Percentiles rank a stretch among this genome's conserved stretches.
phyloP scores from a whole-genome alignment of 805 yeast species.

The Metschnikowia drakensbergensis region DNA sequence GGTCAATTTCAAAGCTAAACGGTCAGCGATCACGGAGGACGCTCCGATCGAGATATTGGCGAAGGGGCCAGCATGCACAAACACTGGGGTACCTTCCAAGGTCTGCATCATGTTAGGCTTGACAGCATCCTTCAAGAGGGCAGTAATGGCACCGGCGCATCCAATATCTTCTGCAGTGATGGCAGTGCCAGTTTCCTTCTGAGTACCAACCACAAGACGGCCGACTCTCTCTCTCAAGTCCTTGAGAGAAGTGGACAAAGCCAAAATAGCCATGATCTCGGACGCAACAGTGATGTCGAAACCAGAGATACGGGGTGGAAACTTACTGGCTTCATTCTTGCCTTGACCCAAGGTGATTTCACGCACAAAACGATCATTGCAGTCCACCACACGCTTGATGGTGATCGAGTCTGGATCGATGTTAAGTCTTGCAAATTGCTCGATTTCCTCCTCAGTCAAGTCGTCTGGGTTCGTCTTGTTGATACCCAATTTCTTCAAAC shows the following conservation, averaged over 20 bases:
- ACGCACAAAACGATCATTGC: slow-evolving; percentile 87
- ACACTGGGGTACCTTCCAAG: slow-evolving; percentile 94
- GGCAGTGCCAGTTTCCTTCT: slow-evolving; percentile 64
- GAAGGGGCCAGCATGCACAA: slow-evolving; percentile 97
- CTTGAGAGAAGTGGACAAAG: slow-evolving; percentile 68
- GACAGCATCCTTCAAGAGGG: slow-evolving; percentile 90
- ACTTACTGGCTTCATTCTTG: slow-evolving; percentile 77
- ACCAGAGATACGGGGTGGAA: slow-evolving; percentile 79
- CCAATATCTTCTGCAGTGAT: slow-evolving; percentile 94
- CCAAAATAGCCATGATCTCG: slow-evolving; percentile 94
- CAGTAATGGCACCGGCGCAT: slow-evolving; percentile 93
- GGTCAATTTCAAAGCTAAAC: slow-evolving; percentile 85
- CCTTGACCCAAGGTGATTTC: slow-evolving; percentile 89
- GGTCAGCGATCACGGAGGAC: slow-evolving; percentile 89
- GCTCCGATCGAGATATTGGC: slow-evolving; percentile 98
- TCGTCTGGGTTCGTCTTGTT: slow-evolving; percentile 74
- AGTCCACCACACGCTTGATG: slow-evolving; percentile 90
- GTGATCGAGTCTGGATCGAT: slow-evolving; percentile 89
- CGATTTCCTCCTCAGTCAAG: slow-evolving; percentile 71
- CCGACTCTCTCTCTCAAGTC: slow-evolving; percentile 90
- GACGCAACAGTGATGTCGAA: slow-evolving; percentile 96
- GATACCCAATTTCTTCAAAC: slow-evolving; percentile 80
- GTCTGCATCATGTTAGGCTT: slow-evolving; percentile 98
- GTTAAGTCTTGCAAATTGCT: slow-evolving; percentile 74
- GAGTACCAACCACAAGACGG: slow-evolving; percentile 82